Evolutionary conservation across 2,329 filamentous ascomycete species (phyloP), one percentile per base, ranked within the genome.

Genomic region (Cryphonectria radicalis): DNA sequence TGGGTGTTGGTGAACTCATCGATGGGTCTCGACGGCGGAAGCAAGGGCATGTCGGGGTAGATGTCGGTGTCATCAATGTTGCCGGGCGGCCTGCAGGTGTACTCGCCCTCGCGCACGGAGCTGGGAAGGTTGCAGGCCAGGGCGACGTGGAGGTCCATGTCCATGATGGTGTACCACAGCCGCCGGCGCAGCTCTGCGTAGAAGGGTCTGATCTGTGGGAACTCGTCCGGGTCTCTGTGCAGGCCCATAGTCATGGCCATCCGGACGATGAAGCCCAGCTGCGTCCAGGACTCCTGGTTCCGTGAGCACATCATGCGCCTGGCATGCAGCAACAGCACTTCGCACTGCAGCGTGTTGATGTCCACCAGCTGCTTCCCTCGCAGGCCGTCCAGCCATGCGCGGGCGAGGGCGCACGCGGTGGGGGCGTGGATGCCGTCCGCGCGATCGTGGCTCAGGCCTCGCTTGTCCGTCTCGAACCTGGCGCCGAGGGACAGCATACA

Each of bases 171-270:
- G 66, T 83, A 88, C 87, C 87, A 89, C 35, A 89, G 76, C 71
- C 85, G 82, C n/a, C 87, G 82, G 46, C 87, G 80, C 72, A 85
- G 81, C 77, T 89, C 87, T n/a, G 83, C 84, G 62, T 84, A 81
- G 74, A 87, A 89, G 0, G 85, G 80, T 6, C 82, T 80, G 67
- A 89, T 84, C 42, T 84, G 82, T 4, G 81, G 79, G 69, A 86
- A 88, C 74, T 89, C 87, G 19, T 84, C 84, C 3, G 87, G 86
- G 68, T 89, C 87, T 4, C 87, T 83, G 74, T 89, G 87, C 63
- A 89, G 79, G 3, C 87, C 87, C 86, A 89, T 88, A 3, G 84
- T 86, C 86, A 89, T 89, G 42, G 86, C 87, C 80, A 87, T 86
- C 22, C 87, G 84, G 6, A 88, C 83, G 59, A 89, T 84, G 67